Base-by-base conservation (phyloP, 2,329 filamentous ascomycete genomes). In the Pseudogymnoascus sp. region DNA sequence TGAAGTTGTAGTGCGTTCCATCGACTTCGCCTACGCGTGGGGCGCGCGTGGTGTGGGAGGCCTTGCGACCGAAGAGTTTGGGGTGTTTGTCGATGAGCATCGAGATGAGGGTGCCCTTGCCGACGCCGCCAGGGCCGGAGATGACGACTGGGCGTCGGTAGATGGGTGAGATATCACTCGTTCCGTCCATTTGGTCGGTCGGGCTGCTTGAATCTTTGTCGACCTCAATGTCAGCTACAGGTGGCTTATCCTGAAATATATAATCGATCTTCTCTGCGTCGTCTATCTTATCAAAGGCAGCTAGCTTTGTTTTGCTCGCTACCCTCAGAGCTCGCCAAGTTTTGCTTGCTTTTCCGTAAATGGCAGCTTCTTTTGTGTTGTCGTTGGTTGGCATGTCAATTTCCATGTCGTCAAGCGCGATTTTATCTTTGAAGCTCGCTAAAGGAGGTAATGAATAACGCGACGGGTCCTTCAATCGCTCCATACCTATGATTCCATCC, bases 271-370 rank as follows among this genome's bases (percentile, higher is more conserved):
- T 90, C 73, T 89, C 90, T 43, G 90, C 87, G 68, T 92, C 88
- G 63, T 96, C 92, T 60, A 96, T 90, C 75, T 89, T 91, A 75
- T 98, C 93, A 74, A 98, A 95, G 19, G 86, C 79, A 51, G 85
- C 83, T 68, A 98, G 82, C 70, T 89, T 89, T 64, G 82, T 86
- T 68, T 85, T 86, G 64, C 89, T 87, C 8, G 92, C 90, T 68
- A 96, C 84, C 62, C 95, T 86, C 67, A 99, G 79, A 4, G 92
- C 90, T 69, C 93, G 85, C 95, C 95, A 99, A 64, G 87, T 89
- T 75, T 96, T 93, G 78, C 92, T 96, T 19, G 88, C 86, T 75
- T 96, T 96, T 63, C 87, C 83, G 68, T 90, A 89, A 6, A 86
- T 75, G 19, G 85, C 81, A 0, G 78, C 77, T 68, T 83, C 84